phyloP scores from a whole-genome alignment of 2,329 filamentous ascomycete genomes.

The Neoscytalidium dimidiatum region DNA sequence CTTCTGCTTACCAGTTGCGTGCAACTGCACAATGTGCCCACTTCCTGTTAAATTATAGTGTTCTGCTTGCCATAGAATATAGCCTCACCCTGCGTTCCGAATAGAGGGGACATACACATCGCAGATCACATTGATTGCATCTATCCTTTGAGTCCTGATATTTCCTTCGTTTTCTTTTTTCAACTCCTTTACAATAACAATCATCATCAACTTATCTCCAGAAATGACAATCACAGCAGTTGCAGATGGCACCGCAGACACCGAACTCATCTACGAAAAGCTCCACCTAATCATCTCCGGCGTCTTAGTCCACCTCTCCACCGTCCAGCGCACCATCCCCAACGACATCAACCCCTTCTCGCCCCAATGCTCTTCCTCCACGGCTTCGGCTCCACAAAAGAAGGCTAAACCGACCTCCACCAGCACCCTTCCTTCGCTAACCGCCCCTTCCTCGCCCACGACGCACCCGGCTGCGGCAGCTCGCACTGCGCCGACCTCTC shows the following conservation, averaged over 20 bases:
- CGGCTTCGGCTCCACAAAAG: slow-evolving; percentile 30
- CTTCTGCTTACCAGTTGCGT: background rate
- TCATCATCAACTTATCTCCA: too few species aligned
- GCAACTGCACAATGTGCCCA: background rate
- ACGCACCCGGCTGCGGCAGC: slow-evolving; percentile 29
- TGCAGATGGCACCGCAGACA: background rate
- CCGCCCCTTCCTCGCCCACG: slow-evolving; percentile 26
- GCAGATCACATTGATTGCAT: background rate
- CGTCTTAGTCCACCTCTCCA: background rate
- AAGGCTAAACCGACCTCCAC: slow-evolving; percentile 28
- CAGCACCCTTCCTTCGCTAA: slow-evolving; percentile 22
- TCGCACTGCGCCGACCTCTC: slow-evolving; percentile 23
- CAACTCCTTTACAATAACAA: background rate
- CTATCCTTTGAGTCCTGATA: background rate
- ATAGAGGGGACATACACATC: background rate
- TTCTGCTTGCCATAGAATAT: background rate
- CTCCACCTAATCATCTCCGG: background rate
- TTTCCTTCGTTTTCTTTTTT: background rate
- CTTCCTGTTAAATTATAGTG: background rate
- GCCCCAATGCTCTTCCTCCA: slow-evolving; percentile 28
- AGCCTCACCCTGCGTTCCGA: too few species aligned
- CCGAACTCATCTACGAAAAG: background rate
- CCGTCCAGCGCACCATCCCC: background rate
- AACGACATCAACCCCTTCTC: background rate
- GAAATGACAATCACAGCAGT: background rate